These are phyloP conservation scores for Rhododendron griersonianum DNA, from an alignment of 148 eudicot species.

Conservation along the genomic window DNA sequence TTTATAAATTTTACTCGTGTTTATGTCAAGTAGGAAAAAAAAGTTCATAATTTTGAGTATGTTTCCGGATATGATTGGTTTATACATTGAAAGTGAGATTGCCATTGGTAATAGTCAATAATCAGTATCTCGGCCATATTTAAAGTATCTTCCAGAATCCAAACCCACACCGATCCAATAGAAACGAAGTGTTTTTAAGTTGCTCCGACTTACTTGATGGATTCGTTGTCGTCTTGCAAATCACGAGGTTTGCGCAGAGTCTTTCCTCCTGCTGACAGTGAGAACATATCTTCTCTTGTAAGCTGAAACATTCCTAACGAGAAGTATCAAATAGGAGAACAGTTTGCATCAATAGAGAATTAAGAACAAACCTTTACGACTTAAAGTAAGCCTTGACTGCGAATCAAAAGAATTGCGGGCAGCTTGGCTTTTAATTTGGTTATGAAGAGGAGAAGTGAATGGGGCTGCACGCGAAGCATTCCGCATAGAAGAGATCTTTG, in stretches of 20 bases:
- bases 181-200: neutral
- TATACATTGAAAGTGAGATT: neutral
- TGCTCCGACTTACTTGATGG: conserved; percentile 26
- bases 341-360: neutral
- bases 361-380: neutral
- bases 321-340: neutral
- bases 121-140: neutral
- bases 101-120: neutral
- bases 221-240: conserved; percentile 32
- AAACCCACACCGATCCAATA: neutral
- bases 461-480: conserved; percentile 67
- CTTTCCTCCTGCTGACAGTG: conserved; percentile 36
- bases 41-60: neutral
- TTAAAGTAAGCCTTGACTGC: conserved; percentile 8
- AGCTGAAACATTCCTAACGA: neutral
- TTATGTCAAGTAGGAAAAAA: neutral
- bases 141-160: neutral
- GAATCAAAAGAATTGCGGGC: conserved; percentile 20
- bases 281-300: neutral
- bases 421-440: conserved; percentile 37
- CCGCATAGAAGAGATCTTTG: conserved; percentile 58
- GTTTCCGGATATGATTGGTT: neutral
- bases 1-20: neutral
- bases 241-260: conserved; percentile 16
- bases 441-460: conserved; percentile 56